Base-by-base conservation (phyloP, 1,284 basidiomycete species). In the Apiotrichum mycotoxinovorans region DNA sequence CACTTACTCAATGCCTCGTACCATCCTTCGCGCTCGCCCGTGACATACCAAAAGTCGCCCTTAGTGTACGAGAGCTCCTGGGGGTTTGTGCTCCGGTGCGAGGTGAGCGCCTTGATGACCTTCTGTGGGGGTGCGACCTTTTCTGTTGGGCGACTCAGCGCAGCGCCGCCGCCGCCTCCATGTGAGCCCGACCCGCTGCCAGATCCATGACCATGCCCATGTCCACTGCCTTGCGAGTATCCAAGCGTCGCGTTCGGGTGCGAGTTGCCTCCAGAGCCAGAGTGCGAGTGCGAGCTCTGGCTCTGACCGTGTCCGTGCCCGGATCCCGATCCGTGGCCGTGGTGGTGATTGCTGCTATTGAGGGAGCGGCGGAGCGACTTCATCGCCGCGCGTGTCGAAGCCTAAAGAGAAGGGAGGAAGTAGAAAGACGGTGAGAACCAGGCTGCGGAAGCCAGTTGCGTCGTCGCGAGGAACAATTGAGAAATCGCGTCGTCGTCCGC, bases 31-130 rank as follows among this genome's bases (percentile, higher is more conserved):
- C 75, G 67, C 79, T 95, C 91, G 62, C 85, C 84, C 35, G 91
- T 82, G 57, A 98, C 94, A 78, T 98, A 91, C 80, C 97, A 98
- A 79, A 98, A 98, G 79, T 99, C 96, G 61, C 96, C 96, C 77
- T 89, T 89, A 65, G 85, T 82, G 74, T 98, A 98, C 43, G 89
- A 85, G 54, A 99, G 84, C 71, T 98, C 88, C 70, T 91, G 87
- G 0, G 92, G 89, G 0, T 86, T 84, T 55, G 83, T 81, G 2
- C 90, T 85, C 43, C 83, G 79, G 78, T 93, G 87, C 22, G 83
- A 75, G 26, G 82, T 76, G 61, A 89, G 81, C 7, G 96, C 94
- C 57, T 90, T 87, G 69, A 99, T 96, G 71, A 98, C 94, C 75
- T 93, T 95, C 78, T 95, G 89, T 1, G 96, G 93, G 2, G 93